Conservation (phyloP, 441 rosid genomes). For the Aleurites moluccanus region DNA sequence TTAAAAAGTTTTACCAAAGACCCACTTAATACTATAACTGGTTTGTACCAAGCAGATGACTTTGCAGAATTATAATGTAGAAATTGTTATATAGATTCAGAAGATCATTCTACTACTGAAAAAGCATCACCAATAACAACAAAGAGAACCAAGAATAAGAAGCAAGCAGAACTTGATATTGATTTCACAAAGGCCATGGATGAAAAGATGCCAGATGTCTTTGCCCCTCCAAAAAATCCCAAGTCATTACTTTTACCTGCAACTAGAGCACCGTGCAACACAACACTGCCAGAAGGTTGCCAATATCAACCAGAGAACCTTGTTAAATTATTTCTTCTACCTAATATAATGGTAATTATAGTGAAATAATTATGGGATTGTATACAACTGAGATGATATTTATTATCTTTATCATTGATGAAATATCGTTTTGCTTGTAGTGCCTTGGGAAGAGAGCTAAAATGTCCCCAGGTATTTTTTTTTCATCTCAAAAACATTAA, state of each 20-base stretch:
- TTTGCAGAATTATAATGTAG: constrained; percentile 16
- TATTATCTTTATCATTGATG: constrained; percentile 24
- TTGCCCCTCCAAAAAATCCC: constrained; percentile 79
- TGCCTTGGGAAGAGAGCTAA: constrained; percentile 72
- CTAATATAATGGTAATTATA: constrained; percentile 67
- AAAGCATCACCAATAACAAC: constrained; percentile 40
- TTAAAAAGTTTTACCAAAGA: no score
- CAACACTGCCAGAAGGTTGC: constrained; percentile 90
- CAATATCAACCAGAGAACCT: constrained; percentile 94
- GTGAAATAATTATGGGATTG: constrained; percentile 10
- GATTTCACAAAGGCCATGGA: constrained; percentile 74
- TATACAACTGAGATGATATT: neutral
- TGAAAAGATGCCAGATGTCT: constrained; percentile 57
- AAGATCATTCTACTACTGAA: constrained; percentile 46
- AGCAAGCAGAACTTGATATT: constrained; percentile 61
- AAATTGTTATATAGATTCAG: constrained; percentile 38
- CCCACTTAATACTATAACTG: neutral
- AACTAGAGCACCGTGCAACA: constrained; percentile 57
- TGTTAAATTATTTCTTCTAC: constrained; percentile 82
- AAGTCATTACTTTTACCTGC: constrained; percentile 72
- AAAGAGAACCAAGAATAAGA: constrained; percentile 61
- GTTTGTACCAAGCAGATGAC: constrained; percentile 20
- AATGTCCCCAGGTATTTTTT: constrained; percentile 55
- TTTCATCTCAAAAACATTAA: neutral
- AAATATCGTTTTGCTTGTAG: constrained; percentile 45